These are phyloP conservation scores for Camptophora hylomeconis DNA, from an alignment of 2,329 filamentous ascomycete species.

Conservation along the genomic window DNA sequence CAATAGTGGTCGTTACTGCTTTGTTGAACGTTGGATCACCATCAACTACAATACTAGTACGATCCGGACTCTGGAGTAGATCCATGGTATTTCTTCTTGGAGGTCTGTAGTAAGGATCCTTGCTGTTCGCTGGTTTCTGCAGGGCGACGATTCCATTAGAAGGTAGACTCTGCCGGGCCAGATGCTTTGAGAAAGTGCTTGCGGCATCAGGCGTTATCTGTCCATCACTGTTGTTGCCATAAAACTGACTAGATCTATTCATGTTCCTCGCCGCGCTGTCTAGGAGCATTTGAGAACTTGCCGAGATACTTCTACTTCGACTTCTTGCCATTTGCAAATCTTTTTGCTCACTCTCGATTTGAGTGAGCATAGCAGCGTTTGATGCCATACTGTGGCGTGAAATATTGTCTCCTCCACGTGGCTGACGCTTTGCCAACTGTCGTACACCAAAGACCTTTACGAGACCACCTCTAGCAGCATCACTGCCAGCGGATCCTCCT, in stretches of 20 bases:
- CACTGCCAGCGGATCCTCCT: constrained; percentile 51
- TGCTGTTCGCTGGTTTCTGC: constrained; percentile 35
- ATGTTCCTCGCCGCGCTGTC: constrained; percentile 34
- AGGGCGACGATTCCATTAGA: constrained; percentile 33
- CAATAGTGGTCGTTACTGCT: constrained; percentile 30
- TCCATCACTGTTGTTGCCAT: constrained; percentile 24
- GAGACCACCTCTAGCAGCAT: constrained; percentile 67
- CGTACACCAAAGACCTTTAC: constrained; percentile 86
- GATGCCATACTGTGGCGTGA: constrained; percentile 69
- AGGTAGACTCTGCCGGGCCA: constrained; percentile 28
- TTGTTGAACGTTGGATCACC: constrained; percentile 16
- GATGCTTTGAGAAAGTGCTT: constrained; percentile 58
- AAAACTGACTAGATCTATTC: constrained; percentile 44
- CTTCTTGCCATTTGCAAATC: constrained; percentile 40
- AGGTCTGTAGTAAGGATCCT: constrained; percentile 80
- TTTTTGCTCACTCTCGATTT: constrained; percentile 51
- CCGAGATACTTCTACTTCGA: constrained; percentile 46
- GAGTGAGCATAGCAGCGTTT: constrained; percentile 59
- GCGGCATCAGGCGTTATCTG: constrained; percentile 55
- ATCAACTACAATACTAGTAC: constrained; percentile 5
- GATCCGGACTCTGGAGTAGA: constrained; percentile 19
- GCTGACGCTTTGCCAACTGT: constrained; percentile 63
- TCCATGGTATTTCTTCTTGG: constrained; percentile 58
- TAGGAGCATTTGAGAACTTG: constrained; percentile 49
- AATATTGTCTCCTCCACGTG: constrained; percentile 41